Percentiles rank a stretch among this genome's conserved stretches.
Evolutionary conservation across 768 basidiomycete species (phyloP).

Genomic region (Leccinum arenicola): DNA sequence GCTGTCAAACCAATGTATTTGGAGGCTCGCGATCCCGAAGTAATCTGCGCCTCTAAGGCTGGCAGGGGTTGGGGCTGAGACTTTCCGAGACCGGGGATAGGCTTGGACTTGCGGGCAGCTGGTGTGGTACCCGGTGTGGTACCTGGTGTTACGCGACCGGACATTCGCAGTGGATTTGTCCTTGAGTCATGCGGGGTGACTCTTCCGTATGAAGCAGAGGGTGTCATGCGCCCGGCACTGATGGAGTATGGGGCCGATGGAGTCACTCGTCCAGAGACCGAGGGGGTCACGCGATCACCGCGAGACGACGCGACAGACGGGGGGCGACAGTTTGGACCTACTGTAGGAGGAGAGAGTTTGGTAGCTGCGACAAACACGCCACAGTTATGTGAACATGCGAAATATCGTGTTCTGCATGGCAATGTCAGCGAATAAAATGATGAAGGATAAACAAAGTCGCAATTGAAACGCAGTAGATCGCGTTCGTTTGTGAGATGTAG

Average conservation of each 20-base stretch:
- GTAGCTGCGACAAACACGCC: slow-evolving; percentile 86
- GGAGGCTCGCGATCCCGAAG: slow-evolving; percentile 80
- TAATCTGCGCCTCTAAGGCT: slow-evolving; percentile 46
- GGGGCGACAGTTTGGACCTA: slow-evolving; percentile 59
- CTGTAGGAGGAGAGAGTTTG: slow-evolving; percentile 80
- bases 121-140: slow-evolving; percentile 41
- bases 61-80: slow-evolving; percentile 30
- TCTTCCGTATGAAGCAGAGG: slow-evolving; percentile 49
- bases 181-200: slow-evolving; percentile 31
- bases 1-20: slow-evolving; percentile 86
- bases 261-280: slow-evolving; percentile 44
- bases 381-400: slow-evolving; percentile 77
- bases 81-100: slow-evolving; percentile 30
- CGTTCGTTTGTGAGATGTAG: not conserved
- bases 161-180: slow-evolving; percentile 29
- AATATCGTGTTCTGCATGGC: slow-evolving; percentile 69
- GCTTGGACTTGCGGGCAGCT: slow-evolving; percentile 31
- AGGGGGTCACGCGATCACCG: slow-evolving; percentile 43
- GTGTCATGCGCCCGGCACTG: slow-evolving; percentile 52
- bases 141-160: slow-evolving; percentile 50
- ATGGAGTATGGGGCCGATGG: slow-evolving; percentile 39
- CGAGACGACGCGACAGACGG: slow-evolving; percentile 79
- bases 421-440: slow-evolving; percentile 12
- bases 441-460: not conserved
- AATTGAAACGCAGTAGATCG: not conserved